phyloP scores from a whole-genome alignment of 108 stramenopile genomes.

The Pseudonitzschia pungens region DNA sequence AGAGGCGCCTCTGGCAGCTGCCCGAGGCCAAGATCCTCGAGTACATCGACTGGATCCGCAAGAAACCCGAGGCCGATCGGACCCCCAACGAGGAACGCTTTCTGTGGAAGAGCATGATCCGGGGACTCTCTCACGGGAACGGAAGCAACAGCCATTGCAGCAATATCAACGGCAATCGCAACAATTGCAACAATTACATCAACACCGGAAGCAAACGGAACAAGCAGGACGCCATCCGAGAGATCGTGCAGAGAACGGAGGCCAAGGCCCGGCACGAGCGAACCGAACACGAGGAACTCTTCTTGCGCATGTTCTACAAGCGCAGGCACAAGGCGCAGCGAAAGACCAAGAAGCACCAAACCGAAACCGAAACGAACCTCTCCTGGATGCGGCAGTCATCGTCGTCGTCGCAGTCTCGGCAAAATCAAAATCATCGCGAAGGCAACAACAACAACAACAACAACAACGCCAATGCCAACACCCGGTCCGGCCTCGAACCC shows the following conservation, averaged over 20 bases:
- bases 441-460: neutral
- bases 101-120: conserved; percentile 28
- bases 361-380: neutral
- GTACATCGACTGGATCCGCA: conserved; percentile 30
- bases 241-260: conserved; percentile 14
- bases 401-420: too few relatives aligned
- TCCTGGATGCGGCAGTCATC: conserved; percentile 25
- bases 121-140: neutral
- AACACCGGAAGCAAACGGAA: neutral
- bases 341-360: neutral
- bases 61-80: conserved; percentile 22
- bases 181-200: neutral
- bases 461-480: neutral
- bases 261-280: conserved; percentile 4
- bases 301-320: conserved; percentile 19
- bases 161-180: too few relatives aligned
- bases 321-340: conserved; percentile 1
- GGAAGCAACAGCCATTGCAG: too few relatives aligned
- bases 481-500: conserved; percentile 4
- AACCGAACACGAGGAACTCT: conserved; percentile 7
- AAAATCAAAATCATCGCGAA: too few relatives aligned
- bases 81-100: conserved; percentile 23
- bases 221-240: neutral
- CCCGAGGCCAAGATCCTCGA: conserved; percentile 24
- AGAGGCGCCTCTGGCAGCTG: conserved; percentile 23